Evolutionary conservation across 257 asterid genomes (phyloP), one percentile per base, ranked within the genome.

Genomic region (Verbascum thapsus): DNA sequence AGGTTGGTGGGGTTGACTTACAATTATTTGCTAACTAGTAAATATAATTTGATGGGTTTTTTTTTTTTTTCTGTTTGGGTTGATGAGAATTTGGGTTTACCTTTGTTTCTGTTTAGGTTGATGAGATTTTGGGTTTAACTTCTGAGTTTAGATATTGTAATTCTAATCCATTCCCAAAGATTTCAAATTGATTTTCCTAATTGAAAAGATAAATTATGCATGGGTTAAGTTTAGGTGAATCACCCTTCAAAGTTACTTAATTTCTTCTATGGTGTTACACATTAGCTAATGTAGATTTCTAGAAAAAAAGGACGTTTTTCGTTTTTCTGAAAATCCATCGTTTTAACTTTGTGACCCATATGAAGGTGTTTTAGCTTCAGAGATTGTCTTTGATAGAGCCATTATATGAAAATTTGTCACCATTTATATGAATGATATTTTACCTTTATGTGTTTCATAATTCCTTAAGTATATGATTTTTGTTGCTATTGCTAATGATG

Each of bases 1-100:
- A 73, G 89, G 81, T 70, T 68, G 88, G 85, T 76, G 74, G 88
- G 83, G 85, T 87, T 84, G 92, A 84, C 95, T 87, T 82, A 18
- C 57, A 64, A 60, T 57, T 62, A 39, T 51, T 66, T 39, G 70
- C n/a, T n/a, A n/a, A n/a, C n/a, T n/a, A n/a, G n/a, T n/a, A 42
- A 65, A 67, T 38, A 20, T 32, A 52, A 60, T 54, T 74, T 72
- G 64, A 42, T n/a, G n/a, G n/a, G n/a, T 59, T 30, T 58, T 55
- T 51, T 59, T 52, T 39, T 50, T 50, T 5, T 62, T 39, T 15
- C 9, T 18, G 17, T 52, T 13, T 10, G 16, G 11, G 15, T 54
- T 70, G 70, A 63, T 66, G 63, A 47, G 68, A 53, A 19, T 72
- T 52, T n/a, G 64, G 22, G 63, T 59, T 32, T 44, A 47, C 16